These are phyloP conservation scores for Penicillium sp. DNA, from an alignment of 2,329 filamentous ascomycete genomes.

Conservation along the genomic window DNA sequence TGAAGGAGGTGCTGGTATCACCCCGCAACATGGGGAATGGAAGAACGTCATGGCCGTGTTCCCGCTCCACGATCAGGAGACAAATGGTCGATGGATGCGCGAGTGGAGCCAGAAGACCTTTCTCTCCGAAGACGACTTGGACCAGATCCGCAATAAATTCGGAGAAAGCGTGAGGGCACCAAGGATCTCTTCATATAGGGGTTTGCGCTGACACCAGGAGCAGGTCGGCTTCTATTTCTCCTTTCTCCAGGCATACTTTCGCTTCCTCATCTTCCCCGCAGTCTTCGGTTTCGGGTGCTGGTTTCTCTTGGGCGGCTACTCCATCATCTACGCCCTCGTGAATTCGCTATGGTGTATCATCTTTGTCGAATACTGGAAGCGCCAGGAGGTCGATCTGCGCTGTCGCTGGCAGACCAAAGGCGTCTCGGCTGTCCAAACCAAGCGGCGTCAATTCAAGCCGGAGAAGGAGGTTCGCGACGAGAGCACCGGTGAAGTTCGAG, in stretches of 20 bases:
- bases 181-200: not conserved
- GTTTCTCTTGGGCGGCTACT: conserved; percentile 81
- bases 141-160: conserved; percentile 73
- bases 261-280: conserved; percentile 79
- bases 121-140: conserved; percentile 63
- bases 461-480: conserved; percentile 77
- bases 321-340: conserved; percentile 74
- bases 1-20: conserved; percentile 78
- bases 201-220: not conserved
- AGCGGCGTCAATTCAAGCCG: conserved; percentile 74
- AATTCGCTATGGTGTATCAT: conserved; percentile 83
- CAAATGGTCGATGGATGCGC: conserved; percentile 77
- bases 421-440: conserved; percentile 78
- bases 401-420: conserved; percentile 89
- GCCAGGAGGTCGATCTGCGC: conserved; percentile 83
- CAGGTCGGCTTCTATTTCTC: conserved; percentile 93
- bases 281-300: conserved; percentile 76
- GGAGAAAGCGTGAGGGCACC: conserved; percentile 57
- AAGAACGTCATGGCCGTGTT: conserved; percentile 73
- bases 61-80: conserved; percentile 73
- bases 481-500: conserved; percentile 76
- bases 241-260: conserved; percentile 91
- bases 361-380: conserved; percentile 96
- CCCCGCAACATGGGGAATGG: conserved; percentile 69
- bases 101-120: conserved; percentile 63